Evolutionary conservation across 441 rosid species (phyloP).

Genomic region (Manihot esculenta): DNA sequence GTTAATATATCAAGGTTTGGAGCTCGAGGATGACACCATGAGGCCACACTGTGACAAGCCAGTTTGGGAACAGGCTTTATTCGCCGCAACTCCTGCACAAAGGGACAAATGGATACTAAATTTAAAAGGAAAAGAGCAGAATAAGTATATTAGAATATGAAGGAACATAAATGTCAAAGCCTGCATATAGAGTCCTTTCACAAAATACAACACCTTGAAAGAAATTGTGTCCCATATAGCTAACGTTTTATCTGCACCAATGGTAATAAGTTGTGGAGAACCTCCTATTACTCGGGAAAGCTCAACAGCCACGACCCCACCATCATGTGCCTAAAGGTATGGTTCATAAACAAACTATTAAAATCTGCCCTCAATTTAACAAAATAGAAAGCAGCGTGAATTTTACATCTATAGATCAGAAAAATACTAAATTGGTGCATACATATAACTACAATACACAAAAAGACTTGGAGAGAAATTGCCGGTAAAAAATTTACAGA

Average conservation of each 20-base stretch:
- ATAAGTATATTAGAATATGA: not conserved
- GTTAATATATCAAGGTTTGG: constrained; percentile 97
- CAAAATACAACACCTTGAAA: constrained; percentile 65
- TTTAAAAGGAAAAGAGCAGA: constrained; percentile 16
- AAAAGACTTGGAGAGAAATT: not conserved
- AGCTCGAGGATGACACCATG: constrained; percentile 99
- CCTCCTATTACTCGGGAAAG: constrained; percentile 95
- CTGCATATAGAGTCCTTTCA: constrained; percentile 6
- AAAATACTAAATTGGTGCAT: constrained; percentile 1
- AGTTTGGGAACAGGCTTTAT: constrained; percentile 95
- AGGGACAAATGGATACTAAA: constrained; percentile 3
- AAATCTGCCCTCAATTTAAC: not conserved
- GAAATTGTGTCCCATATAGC: constrained; percentile 99
- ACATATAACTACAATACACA: not conserved
- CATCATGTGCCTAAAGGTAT: constrained; percentile 88
- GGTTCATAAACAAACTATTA: constrained; percentile 21
- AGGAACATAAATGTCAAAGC: constrained; percentile 14
- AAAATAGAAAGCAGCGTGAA: constrained; percentile 3
- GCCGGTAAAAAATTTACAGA: not conserved
- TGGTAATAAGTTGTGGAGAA: constrained; percentile 90
- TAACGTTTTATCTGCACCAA: constrained; percentile 96
- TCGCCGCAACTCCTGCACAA: constrained; percentile 78
- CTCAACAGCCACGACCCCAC: constrained; percentile 92
- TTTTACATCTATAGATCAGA: constrained; percentile 3
- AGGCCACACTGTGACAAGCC: constrained; percentile 96